Base-by-base conservation (phyloP, 345 rosid species). In the Populus davidiana region DNA sequence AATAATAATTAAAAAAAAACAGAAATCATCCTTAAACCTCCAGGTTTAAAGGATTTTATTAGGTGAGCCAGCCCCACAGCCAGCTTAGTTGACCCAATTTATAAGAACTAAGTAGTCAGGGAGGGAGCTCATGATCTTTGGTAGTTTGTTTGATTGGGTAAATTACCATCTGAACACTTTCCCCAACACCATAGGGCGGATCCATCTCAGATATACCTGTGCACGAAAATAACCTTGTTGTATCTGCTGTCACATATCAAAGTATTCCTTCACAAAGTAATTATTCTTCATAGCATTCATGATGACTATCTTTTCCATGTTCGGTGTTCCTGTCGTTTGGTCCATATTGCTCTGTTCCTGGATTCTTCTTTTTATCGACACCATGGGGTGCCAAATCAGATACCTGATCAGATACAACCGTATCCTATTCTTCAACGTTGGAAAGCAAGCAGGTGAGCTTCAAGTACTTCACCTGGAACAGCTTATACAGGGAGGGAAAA, bases 341-440 rank as follows among this genome's bases (percentile, higher is more conserved):
- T 97, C 97, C 10, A 90, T 91, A 83, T 76, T 94, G 38, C 88
- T 92, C 10, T 90, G 86, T 79, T 94, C 92, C 76, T 90, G 94
- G 98, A 79, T 92, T 50, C 89, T 91, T 83, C 87, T 94, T 50
- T 92, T 92, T 81, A 73, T 87, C 78, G 86, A 90, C 63, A 92
- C 96, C 5, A 92, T 90, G 97, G 89, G 90, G 77, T 91, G 94
- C 77, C 96, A 91, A 78, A 88, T 94, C 38, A 67, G 87, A 9
- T 94, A 94, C 86, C 90, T 94, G 98, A 88, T 92, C 83, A 94
- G 93, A 82, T 91, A 91, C 92, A 91, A 87, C 69, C 92, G 93
- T 73, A 73, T 91, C 64, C 96, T 97, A 0, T 83, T 90, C 78
- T 83, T 90, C 78, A 87, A 69, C 78, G 29, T 90, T 18, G 96